Evolutionary conservation across 1,284 basidiomycete species (phyloP), one percentile per base, ranked within the genome.

Genomic region (Lentinula novae-zelandiae): DNA sequence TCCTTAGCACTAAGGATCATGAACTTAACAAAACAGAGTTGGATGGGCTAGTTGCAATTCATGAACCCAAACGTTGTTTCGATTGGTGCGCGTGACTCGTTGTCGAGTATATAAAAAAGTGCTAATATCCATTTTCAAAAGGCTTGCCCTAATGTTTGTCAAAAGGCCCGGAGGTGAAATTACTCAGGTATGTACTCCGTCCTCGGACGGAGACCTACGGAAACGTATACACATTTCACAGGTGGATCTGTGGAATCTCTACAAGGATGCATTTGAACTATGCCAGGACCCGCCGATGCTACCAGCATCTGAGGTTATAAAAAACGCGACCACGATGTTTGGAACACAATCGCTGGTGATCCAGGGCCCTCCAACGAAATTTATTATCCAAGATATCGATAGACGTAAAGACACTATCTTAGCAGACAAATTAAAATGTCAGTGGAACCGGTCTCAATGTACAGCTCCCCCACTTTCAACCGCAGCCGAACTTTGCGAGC

Each of bases 311-410:
- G 93, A 95, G 51, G 89, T 95, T 51, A 96, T 96, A 70, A 93
- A 94, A 70, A 90, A 89, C 63, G 90, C 93, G 58, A 89, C 49
- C 12, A 83, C 58, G 74, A 83, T 15, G 86, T 93, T 20, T 95
- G 93, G 66, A 86, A 90, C 92, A 0, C 83, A 88, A 65, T 92
- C 93, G 0, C 92, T 93, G 87, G 91, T 94, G 17, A 77, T 92
- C 12, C 84, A 82, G 20, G 86, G 84, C 0, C 81, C 83, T 6
- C 80, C 84, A 2, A 86, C 85, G 65, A 80, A 84, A 42, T 96
- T 95, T 69, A 80, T 96, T 58, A 91, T 96, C 39, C 83, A 85
- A 27, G 93, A 92, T 5, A 87, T 96, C 40, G 83, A 84, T 64
- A 76, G 89, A 57, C 78, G 82, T 52, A 86, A 85, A 70, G 84